phyloP scores from a whole-genome alignment of 805 yeast species.

The Candida odintsovae region DNA sequence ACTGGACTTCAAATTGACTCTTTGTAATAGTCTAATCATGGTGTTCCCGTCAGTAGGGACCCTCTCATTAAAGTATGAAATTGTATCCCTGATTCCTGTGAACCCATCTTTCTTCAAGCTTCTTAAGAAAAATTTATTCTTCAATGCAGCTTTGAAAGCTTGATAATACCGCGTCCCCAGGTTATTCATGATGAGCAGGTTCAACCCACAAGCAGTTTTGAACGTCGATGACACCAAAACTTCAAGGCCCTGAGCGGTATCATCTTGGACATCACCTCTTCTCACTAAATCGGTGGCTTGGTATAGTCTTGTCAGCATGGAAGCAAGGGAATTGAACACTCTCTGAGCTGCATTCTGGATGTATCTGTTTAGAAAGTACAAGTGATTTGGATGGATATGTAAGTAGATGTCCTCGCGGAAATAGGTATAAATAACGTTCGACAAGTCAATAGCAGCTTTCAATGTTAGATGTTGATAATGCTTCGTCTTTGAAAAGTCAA shows the following conservation, averaged over 20 bases:
- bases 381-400: conserved; percentile 13
- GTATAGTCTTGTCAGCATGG: conserved; percentile 14
- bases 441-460: conserved; percentile 6
- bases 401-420: conserved; percentile 10
- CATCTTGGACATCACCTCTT: conserved; percentile 10
- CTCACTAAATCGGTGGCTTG: conserved; percentile 17
- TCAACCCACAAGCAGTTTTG: conserved; percentile 14
- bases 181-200: conserved; percentile 16
- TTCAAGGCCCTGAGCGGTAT: not conserved
- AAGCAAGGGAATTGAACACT: conserved; percentile 10
- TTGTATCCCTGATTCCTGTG: conserved; percentile 20
- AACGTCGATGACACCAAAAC: conserved; percentile 2
- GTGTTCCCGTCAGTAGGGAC: conserved; percentile 16
- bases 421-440: conserved; percentile 13
- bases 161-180: conserved; percentile 19
- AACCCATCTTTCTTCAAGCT: conserved; percentile 19
- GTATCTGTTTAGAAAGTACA: conserved; percentile 13
- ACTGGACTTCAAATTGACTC: conserved; percentile 10
- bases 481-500: conserved; percentile 9
- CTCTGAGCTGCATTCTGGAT: conserved; percentile 17
- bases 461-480: conserved; percentile 5
- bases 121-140: conserved; percentile 18
- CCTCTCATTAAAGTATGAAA: conserved; percentile 15
- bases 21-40: conserved; percentile 9
- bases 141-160: conserved; percentile 21